A percentile compares a stretch with the other conserved stretches of the same genome.
These are phyloP conservation scores for Melaleuca alternifolia DNA, from an alignment of 345 rosid species.

Conservation along the genomic window DNA sequence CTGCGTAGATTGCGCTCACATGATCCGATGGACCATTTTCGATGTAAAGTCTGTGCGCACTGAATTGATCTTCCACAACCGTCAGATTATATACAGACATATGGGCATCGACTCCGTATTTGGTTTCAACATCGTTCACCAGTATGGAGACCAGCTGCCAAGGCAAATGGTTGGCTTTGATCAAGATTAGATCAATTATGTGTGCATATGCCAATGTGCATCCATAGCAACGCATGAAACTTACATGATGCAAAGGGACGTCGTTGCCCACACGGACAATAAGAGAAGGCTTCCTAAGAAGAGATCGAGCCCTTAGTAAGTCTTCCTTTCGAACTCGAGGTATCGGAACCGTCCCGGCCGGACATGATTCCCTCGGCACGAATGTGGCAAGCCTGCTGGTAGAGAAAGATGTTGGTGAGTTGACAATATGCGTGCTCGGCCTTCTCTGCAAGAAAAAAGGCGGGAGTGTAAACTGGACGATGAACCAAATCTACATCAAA, in stretches of 20 bases:
- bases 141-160: neutral
- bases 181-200: neutral
- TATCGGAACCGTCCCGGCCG: neutral
- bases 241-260: neutral
- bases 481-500: neutral
- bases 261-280: neutral
- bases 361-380: neutral
- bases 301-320: neutral
- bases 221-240: neutral
- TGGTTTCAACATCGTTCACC: neutral
- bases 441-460: neutral
- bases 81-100: neutral
- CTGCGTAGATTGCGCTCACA: neutral
- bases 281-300: neutral
- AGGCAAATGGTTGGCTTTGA: neutral
- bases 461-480: neutral
- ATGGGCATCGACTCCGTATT: neutral
- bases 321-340: neutral
- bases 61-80: neutral
- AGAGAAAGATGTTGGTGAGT: neutral
- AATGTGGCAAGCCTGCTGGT: neutral
- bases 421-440: neutral
- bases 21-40: neutral
- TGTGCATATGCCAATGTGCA: neutral
- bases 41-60: neutral